Percentiles rank a stretch among this genome's conserved stretches.
These are phyloP conservation scores for Collybia nuda DNA, from an alignment of 768 basidiomycete species.

Conservation along the genomic window DNA sequence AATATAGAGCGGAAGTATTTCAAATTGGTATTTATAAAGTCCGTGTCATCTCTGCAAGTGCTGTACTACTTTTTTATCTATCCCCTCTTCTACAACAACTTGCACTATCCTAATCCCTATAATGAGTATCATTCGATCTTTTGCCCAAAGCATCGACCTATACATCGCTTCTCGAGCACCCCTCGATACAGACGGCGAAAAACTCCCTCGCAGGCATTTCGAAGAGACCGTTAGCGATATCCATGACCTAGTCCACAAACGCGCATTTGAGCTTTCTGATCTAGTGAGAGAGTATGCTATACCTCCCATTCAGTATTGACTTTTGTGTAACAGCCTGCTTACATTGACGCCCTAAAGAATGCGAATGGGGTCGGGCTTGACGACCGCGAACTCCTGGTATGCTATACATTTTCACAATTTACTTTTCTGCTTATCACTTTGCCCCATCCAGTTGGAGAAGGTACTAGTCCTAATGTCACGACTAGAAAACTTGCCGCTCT, in stretches of 20 bases:
- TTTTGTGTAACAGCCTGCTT: slow-evolving; percentile 37
- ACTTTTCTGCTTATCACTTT: slow-evolving; percentile 6
- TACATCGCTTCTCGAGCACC: slow-evolving; percentile 21
- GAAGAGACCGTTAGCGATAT: slow-evolving; percentile 27
- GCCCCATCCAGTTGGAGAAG: slow-evolving; percentile 60
- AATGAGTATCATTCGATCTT: slow-evolving; percentile 12
- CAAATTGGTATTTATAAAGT: slow-evolving; percentile 1
- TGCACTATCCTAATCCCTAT: background rate
- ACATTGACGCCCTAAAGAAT: slow-evolving; percentile 46
- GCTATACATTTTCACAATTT: slow-evolving; percentile 14
- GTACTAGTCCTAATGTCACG: slow-evolving; percentile 60
- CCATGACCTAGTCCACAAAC: slow-evolving; percentile 25
- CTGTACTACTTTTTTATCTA: slow-evolving; percentile 6
- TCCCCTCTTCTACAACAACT: slow-evolving; percentile 4
- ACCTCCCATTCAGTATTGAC: background rate
- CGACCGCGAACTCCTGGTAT: slow-evolving; percentile 62
- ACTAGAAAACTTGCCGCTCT: slow-evolving; percentile 27
- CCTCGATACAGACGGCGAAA: slow-evolving; percentile 33
- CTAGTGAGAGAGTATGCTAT: slow-evolving; percentile 22
- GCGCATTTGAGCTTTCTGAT: slow-evolving; percentile 23
- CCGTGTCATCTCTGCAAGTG: background rate
- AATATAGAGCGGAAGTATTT: too few relatives aligned
- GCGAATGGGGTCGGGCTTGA: slow-evolving; percentile 41
- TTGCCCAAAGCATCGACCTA: slow-evolving; percentile 25
- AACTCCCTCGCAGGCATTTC: slow-evolving; percentile 15